A percentile compares a stretch with the other conserved stretches of the same genome.
Evolutionary conservation across 345 rosid species (phyloP).

Genomic region (Salix purpurea): DNA sequence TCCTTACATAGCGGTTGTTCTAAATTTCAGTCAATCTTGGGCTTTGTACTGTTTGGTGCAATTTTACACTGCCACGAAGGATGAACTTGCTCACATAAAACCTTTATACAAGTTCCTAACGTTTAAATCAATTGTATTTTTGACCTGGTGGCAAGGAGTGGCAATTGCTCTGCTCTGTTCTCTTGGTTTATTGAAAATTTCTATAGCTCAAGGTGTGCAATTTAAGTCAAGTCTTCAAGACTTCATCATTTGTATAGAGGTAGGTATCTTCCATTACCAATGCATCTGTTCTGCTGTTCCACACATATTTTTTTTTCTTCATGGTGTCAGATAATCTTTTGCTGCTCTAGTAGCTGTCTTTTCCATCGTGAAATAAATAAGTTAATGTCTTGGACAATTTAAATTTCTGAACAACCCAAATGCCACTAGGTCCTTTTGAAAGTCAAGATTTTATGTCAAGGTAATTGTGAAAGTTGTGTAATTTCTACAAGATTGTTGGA

Average conservation of each 20-base stretch:
- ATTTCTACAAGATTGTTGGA: neutral
- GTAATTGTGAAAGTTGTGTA: neutral
- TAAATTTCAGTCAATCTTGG: slow-evolving; percentile 99
- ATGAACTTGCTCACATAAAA: slow-evolving; percentile 83
- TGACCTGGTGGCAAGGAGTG: slow-evolving; percentile 99
- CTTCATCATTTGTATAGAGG: slow-evolving; percentile 98
- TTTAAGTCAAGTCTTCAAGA: slow-evolving; percentile 89
- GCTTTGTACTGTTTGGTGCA: slow-evolving; percentile 96
- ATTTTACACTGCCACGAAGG: slow-evolving; percentile 81
- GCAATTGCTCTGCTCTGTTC: slow-evolving; percentile 84
- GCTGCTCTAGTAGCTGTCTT: neutral
- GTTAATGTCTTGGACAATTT: neutral
- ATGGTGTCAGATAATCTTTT: neutral
- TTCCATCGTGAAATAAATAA: neutral
- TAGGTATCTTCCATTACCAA: slow-evolving; percentile 35
- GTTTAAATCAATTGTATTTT: slow-evolving; percentile 90
- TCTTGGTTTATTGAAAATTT: slow-evolving; percentile 78
- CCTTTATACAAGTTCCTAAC: slow-evolving; percentile 92
- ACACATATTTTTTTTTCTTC: neutral
- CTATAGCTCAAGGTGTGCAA: slow-evolving; percentile 79
- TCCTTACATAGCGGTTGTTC: slow-evolving; percentile 89
- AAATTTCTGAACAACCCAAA: neutral
- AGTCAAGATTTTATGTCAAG: neutral
- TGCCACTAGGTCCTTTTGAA: neutral
- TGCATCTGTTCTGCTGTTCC: neutral